Evolutionary conservation across 2,329 filamentous ascomycete genomes (phyloP).

Genomic region (Colletotrichum costaricense): DNA sequence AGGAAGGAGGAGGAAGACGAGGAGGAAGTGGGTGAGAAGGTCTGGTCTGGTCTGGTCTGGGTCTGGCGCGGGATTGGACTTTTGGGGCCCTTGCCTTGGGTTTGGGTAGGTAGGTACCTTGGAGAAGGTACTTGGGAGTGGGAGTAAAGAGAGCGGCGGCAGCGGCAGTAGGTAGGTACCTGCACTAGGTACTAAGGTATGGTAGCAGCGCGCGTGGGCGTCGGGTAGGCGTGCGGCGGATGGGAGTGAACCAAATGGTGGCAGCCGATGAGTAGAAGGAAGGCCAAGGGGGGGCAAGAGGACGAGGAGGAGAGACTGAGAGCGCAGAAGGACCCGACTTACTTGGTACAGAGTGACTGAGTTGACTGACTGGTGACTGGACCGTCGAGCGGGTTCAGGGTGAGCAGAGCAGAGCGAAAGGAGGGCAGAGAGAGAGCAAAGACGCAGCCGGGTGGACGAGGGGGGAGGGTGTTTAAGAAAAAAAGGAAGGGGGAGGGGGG

Average conservation of each 20-base stretch:
- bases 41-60: no score
- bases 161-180: constrained; percentile 8
- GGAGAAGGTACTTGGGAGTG: background rate
- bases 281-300: no score
- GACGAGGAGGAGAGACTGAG: constrained; percentile 12
- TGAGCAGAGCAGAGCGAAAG: background rate
- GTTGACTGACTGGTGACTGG: constrained; percentile 4
- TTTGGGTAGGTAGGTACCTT: no score
- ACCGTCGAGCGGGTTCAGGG: background rate
- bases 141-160: constrained; percentile 6
- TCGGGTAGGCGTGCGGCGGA: constrained; percentile 6
- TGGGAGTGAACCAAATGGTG: constrained; percentile 25
- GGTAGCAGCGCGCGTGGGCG: constrained; percentile 30
- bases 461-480: constrained; percentile 31
- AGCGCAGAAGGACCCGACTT: constrained; percentile 20
- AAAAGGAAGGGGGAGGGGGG: constrained; percentile 14
- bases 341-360: background rate
- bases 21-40: background rate
- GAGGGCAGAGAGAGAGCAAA: background rate
- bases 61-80: no score
- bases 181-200: constrained; percentile 21
- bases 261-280: constrained; percentile 24
- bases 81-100: no score
- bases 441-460: background rate
- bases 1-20: constrained; percentile 6